These are phyloP conservation scores for Botrytis hyacinthi DNA, from an alignment of 2,329 filamentous ascomycete genomes.

Conservation along the genomic window DNA sequence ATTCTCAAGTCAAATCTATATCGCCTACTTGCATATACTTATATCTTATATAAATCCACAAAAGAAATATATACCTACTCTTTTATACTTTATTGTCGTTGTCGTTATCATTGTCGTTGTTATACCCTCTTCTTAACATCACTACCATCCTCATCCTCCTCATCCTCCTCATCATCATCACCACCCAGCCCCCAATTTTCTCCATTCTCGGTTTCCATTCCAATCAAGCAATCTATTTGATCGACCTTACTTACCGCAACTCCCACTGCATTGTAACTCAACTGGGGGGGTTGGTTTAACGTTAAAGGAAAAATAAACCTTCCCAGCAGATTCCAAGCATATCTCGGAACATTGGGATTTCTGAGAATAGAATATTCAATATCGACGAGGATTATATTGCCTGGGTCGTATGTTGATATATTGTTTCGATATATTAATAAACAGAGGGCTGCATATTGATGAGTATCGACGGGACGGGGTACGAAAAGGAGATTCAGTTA, in stretches of 20 bases:
- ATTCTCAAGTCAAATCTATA: not conserved
- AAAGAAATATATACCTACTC: not conserved
- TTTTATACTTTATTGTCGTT: not conserved
- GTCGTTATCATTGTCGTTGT: not conserved
- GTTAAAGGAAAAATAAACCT: not conserved
- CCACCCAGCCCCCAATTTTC: not conserved
- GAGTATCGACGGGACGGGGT: not conserved
- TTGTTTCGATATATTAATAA: not conserved
- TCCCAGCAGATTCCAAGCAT: constrained; percentile 15
- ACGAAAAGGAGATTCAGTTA: not conserved
- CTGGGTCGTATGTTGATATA: not conserved
- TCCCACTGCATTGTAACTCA: constrained; percentile 8
- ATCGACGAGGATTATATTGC: not conserved
- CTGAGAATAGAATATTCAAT: constrained; percentile 8
- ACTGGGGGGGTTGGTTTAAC: constrained; percentile 8
- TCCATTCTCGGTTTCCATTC: not conserved
- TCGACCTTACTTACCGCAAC: not conserved
- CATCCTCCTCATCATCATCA: not conserved
- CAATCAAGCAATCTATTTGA: not conserved
- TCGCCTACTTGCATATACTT: not conserved
- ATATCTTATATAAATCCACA: not conserved
- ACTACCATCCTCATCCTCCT: not conserved
- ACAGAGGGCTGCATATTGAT: constrained; percentile 3
- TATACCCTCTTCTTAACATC: not conserved
- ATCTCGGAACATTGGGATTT: not conserved